A percentile compares a stretch with the other conserved stretches of the same genome.
These are phyloP conservation scores for Alternaria angustiovoidea DNA, from an alignment of 2,329 filamentous ascomycete species.

Conservation along the genomic window DNA sequence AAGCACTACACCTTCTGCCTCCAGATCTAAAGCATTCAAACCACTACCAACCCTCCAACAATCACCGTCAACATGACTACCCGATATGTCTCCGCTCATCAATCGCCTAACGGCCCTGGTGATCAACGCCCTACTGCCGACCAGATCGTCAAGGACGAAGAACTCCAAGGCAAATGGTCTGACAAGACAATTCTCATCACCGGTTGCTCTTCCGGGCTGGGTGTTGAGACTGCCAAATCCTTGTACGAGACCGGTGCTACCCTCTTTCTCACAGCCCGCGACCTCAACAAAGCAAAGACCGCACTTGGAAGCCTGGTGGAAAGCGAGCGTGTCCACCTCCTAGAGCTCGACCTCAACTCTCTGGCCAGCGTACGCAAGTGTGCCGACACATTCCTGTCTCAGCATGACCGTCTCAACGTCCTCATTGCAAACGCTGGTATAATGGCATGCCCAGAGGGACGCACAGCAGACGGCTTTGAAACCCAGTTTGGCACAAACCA, in stretches of 20 bases:
- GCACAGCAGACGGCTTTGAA: constrained; percentile 54
- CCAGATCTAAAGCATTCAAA: not conserved
- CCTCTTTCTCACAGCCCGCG: constrained; percentile 55
- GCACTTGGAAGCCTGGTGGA: constrained; percentile 35
- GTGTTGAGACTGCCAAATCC: constrained; percentile 45
- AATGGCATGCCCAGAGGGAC: constrained; percentile 33
- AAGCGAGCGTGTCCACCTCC: constrained; percentile 26
- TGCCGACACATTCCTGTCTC: constrained; percentile 30
- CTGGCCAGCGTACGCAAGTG: constrained; percentile 29
- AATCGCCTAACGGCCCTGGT: constrained; percentile 43
- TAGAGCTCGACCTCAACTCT: constrained; percentile 35
- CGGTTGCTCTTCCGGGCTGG: constrained; percentile 19
- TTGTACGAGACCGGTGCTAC: constrained; percentile 57
- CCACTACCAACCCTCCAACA: not conserved
- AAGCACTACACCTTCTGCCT: too few relatives aligned
- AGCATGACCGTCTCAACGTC: constrained; percentile 25
- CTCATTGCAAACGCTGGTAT: constrained; percentile 33
- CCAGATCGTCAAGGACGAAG: constrained; percentile 52
- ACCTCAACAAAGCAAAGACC: constrained; percentile 21
- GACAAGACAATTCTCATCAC: constrained; percentile 34
- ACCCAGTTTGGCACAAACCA: constrained; percentile 63
- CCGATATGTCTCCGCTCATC: constrained; percentile 18
- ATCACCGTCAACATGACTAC: not conserved
- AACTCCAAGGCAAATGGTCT: constrained; percentile 17
- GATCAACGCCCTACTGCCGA: constrained; percentile 54